A percentile compares a stretch with the other conserved stretches of the same genome.
phyloP scores from a whole-genome alignment of 306 rosid species.

The Prunus mongolica region DNA sequence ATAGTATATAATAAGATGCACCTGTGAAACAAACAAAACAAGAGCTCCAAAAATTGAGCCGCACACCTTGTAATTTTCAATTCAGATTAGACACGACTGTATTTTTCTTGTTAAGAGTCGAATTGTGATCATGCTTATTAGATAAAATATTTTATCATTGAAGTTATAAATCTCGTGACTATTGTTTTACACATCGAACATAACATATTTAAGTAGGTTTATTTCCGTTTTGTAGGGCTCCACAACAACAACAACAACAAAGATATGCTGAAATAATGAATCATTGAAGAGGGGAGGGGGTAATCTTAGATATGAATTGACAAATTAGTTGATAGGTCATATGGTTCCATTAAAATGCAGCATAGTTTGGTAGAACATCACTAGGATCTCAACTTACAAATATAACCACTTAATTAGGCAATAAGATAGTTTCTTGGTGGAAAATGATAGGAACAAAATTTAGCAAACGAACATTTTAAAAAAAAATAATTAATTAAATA shows the following conservation, averaged over 20 bases:
- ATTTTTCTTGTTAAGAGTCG: not conserved
- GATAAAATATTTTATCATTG: not conserved
- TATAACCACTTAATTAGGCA: not conserved
- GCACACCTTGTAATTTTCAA: not conserved
- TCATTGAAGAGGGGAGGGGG: not conserved
- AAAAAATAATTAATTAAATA: too few species aligned
- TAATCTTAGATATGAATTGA: not conserved
- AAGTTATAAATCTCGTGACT: not conserved
- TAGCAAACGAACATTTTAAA: too few species aligned
- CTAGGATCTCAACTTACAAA: not conserved
- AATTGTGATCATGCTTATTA: not conserved
- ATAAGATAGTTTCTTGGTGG: not conserved
- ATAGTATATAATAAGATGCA: not conserved
- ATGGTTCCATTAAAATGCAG: slow-evolving; percentile 1
- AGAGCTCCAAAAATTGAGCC: not conserved
- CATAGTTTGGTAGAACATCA: slow-evolving; percentile 3
- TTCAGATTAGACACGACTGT: not conserved
- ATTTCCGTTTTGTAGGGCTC: not conserved
- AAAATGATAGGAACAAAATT: too few species aligned
- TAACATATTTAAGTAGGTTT: not conserved
- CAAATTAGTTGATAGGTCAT: not conserved
- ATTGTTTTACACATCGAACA: not conserved
- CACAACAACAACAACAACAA: too few species aligned
- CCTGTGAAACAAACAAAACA: not conserved
- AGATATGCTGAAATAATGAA: not conserved